A percentile compares a stretch with the other conserved stretches of the same genome.
Conservation (phyloP, 78 protist species). For the Tieghemostelium lacteum region DNA sequence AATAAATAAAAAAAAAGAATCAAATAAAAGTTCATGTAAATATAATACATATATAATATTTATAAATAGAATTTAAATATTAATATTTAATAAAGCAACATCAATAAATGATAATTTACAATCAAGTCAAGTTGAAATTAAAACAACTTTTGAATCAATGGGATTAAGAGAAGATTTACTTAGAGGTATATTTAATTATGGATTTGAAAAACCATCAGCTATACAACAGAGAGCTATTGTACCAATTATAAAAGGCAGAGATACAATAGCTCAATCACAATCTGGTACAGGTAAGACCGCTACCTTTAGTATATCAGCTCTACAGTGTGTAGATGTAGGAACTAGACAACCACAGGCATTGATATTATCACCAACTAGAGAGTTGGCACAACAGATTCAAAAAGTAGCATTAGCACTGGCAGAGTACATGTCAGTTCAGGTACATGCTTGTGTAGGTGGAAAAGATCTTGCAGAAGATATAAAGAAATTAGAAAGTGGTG, state of each 20-base stretch:
- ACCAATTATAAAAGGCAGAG: constrained; percentile 97
- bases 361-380: constrained; percentile 98
- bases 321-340: constrained; percentile 91
- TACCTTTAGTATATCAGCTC: constrained; percentile 90
- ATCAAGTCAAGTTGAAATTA: constrained; percentile 59
- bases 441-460: constrained; percentile 98
- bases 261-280: constrained; percentile 99
- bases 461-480: constrained; percentile 93
- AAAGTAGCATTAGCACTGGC: constrained; percentile 93
- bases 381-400: constrained; percentile 97
- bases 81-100: background rate
- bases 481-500: constrained; percentile 84
- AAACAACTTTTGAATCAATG: constrained; percentile 94
- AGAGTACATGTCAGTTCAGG: constrained; percentile 91
- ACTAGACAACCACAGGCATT: constrained; percentile 93
- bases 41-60: no score
- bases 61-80: no score
- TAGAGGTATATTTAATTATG: constrained; percentile 96
- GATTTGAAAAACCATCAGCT: constrained; percentile 98
- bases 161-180: constrained; percentile 91
- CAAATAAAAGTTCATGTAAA: no score
- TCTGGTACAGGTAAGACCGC: constrained; percentile 99
- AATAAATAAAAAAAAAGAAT: no score
- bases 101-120: background rate
- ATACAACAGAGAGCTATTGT: constrained; percentile 98